Percentiles rank a stretch among this genome's conserved stretches.
Conservation (phyloP, 371 early-diverging fungal species). For the Mortierella sp. region DNA sequence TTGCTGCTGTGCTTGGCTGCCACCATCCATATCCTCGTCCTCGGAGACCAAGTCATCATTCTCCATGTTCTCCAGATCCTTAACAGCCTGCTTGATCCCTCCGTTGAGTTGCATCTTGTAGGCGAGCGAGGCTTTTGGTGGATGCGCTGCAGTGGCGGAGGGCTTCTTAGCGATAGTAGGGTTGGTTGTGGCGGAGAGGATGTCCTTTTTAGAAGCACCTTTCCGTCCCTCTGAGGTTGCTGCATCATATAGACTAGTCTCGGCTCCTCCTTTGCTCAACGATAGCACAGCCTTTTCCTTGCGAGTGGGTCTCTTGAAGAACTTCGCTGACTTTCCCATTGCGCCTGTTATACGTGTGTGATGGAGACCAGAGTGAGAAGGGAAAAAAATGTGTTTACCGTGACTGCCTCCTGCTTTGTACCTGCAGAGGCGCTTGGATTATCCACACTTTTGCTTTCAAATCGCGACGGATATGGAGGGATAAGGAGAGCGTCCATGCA, state of each 20-base stretch:
- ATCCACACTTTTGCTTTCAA: no score
- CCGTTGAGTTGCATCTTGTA: slow-evolving; percentile 52
- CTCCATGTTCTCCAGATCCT: slow-evolving; percentile 30
- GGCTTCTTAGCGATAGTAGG: slow-evolving; percentile 42
- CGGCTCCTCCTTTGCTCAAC: slow-evolving; percentile 41
- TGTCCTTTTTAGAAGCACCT: slow-evolving; percentile 26
- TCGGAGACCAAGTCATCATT: slow-evolving; percentile 21
- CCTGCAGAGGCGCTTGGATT: no score
- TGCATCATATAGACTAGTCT: slow-evolving; percentile 41
- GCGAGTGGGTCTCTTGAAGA: slow-evolving; percentile 68
- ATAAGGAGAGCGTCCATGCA: no score
- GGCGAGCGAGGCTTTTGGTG: slow-evolving; percentile 46
- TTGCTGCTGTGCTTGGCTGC: neutral
- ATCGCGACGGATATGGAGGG: no score
- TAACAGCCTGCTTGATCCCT: slow-evolving; percentile 47
- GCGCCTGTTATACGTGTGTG: neutral
- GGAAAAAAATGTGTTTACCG: no score
- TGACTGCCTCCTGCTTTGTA: no score
- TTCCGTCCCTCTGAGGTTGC: neutral
- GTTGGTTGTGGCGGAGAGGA: slow-evolving; percentile 47
- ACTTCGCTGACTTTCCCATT: slow-evolving; percentile 75
- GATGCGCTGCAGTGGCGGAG: slow-evolving; percentile 18
- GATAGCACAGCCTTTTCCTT: slow-evolving; percentile 66
- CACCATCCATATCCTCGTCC: slow-evolving; percentile 39
- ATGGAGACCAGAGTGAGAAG: no score